Evolutionary conservation across 2,329 filamentous ascomycete species (phyloP).

Genomic region (Fragosphaeria purpurea): DNA sequence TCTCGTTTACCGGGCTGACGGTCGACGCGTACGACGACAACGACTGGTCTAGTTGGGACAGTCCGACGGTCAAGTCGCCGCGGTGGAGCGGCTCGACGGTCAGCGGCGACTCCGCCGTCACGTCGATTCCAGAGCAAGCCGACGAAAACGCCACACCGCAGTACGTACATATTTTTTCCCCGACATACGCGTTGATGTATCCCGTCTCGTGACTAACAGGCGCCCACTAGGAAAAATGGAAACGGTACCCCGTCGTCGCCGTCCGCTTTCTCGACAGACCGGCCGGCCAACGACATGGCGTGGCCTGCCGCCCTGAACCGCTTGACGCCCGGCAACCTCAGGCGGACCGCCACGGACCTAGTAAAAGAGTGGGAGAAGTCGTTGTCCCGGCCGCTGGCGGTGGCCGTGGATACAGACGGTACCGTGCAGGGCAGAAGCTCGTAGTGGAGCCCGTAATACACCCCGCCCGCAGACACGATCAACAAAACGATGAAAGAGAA

Average conservation of each 20-base stretch:
- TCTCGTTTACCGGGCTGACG: constrained; percentile 50
- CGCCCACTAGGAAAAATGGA: constrained; percentile 1
- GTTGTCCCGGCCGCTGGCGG: constrained; percentile 41
- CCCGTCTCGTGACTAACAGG: not conserved
- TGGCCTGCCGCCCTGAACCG: constrained; percentile 61
- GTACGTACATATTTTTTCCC: constrained; percentile 30
- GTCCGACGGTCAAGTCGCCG: constrained; percentile 38
- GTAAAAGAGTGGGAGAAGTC: constrained; percentile 90
- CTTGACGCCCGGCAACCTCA: constrained; percentile 64
- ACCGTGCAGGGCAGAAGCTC: not conserved
- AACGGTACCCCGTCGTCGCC: constrained; percentile 7
- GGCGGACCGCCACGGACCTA: constrained; percentile 71
- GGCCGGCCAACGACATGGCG: constrained; percentile 45
- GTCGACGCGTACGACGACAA: constrained; percentile 49
- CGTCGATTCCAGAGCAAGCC: constrained; percentile 34
- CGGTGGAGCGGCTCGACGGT: constrained; percentile 56
- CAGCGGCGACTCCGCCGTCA: constrained; percentile 33
- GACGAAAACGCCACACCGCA: constrained; percentile 36
- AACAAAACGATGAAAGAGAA: too few relatives aligned
- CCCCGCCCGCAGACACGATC: too few relatives aligned
- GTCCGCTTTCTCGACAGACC: constrained; percentile 4
- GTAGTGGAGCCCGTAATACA: not conserved
- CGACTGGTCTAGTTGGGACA: constrained; percentile 58
- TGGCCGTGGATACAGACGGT: not conserved
- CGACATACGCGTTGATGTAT: too few relatives aligned